These are phyloP conservation scores for Curvularia eragrostidis DNA, from an alignment of 2,329 filamentous ascomycete genomes.

Conservation along the genomic window DNA sequence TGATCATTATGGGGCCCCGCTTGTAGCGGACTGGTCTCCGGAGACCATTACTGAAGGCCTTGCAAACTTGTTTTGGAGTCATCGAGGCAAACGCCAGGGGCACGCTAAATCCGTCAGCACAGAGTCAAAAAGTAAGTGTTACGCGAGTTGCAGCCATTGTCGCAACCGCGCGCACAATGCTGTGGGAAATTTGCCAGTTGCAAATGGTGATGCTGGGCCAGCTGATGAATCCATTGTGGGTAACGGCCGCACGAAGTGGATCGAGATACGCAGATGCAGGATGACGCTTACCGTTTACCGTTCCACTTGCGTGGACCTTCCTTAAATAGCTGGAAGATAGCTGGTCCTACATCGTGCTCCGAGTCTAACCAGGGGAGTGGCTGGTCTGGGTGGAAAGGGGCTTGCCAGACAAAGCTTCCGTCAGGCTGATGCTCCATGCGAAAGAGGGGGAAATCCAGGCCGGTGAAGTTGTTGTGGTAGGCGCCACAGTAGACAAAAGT, in stretches of 20 bases:
- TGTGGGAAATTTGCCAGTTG: slow-evolving; percentile 18
- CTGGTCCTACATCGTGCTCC: slow-evolving; percentile 93
- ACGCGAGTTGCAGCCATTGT: slow-evolving; percentile 23
- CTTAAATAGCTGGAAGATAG: slow-evolving; percentile 92
- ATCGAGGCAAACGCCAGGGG: slow-evolving; percentile 90
- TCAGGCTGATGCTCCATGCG: slow-evolving; percentile 89
- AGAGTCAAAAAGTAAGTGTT: slow-evolving; percentile 18
- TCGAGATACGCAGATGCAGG: slow-evolving; percentile 28
- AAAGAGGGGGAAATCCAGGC: slow-evolving; percentile 88
- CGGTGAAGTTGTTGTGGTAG: slow-evolving; percentile 99
- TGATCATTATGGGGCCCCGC: slow-evolving; percentile 79
- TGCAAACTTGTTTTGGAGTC: slow-evolving; percentile 81
- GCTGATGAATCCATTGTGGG: slow-evolving; percentile 33
- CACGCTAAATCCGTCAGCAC: slow-evolving; percentile 63
- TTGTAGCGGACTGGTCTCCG: slow-evolving; percentile 80
- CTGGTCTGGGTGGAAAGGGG: slow-evolving; percentile 88
- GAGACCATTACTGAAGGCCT: slow-evolving; percentile 78
- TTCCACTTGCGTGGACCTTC: slow-evolving; percentile 88
- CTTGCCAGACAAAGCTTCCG: slow-evolving; percentile 89
- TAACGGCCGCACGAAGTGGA: slow-evolving; percentile 26
- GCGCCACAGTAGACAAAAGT: slow-evolving; percentile 97
- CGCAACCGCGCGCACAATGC: slow-evolving; percentile 17
- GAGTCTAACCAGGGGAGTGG: slow-evolving; percentile 95
- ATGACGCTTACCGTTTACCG: slow-evolving; percentile 65
- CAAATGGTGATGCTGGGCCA: slow-evolving; percentile 23